These are phyloP conservation scores for Venturia pyrina DNA, from an alignment of 2,329 filamentous ascomycete species.

Conservation along the genomic window DNA sequence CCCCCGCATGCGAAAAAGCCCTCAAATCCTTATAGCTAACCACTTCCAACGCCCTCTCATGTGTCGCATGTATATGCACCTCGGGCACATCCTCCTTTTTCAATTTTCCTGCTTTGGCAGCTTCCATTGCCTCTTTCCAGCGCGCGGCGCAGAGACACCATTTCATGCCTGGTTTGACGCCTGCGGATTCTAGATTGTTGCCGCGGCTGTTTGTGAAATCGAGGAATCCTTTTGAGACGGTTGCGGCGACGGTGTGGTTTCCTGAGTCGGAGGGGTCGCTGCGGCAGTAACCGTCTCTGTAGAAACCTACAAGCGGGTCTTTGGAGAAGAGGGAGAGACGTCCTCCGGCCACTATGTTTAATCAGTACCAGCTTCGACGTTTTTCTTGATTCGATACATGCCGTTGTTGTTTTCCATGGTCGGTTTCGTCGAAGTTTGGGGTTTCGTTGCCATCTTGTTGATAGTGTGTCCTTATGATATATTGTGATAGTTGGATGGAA, in stretches of 20 bases:
- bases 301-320: not conserved
- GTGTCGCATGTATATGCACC: not conserved
- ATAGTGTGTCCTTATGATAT: not conserved
- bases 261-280: not conserved
- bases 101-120: not conserved
- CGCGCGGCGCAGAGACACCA: constrained; percentile 1
- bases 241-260: constrained; percentile 1
- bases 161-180: not conserved
- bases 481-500: not conserved
- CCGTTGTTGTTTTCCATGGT: not conserved
- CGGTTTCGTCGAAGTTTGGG: not conserved
- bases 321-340: constrained; percentile 2
- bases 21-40: not conserved
- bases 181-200: not conserved
- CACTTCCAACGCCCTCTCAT: not conserved
- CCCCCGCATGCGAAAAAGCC: not conserved
- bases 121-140: constrained; percentile 1
- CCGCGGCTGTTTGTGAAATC: constrained; percentile 5
- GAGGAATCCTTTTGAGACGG: not conserved
- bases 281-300: constrained; percentile 2
- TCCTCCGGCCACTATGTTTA: not conserved
- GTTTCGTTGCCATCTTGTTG: not conserved
- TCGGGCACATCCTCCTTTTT: not conserved
- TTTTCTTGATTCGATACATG: not conserved
- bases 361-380: not conserved